Evolutionary conservation across 306 rosid genomes (phyloP).

Genomic region (Senna tora): DNA sequence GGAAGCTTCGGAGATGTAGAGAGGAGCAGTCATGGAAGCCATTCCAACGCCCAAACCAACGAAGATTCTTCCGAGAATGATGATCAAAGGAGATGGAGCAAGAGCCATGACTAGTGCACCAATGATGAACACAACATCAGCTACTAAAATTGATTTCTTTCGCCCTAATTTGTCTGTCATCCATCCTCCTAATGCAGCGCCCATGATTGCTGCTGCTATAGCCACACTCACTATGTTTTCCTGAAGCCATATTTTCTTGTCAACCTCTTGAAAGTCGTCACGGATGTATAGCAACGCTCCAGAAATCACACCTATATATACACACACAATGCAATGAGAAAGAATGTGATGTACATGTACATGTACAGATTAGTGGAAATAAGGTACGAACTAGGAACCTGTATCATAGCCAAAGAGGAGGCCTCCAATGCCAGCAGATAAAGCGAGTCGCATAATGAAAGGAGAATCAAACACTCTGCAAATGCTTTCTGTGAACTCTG

Average conservation of each 20-base stretch:
- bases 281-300: conserved; percentile 86
- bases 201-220: conserved; percentile 85
- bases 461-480: conserved; percentile 65
- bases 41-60: conserved; percentile 94
- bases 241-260: conserved; percentile 85
- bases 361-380: no score
- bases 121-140: conserved; percentile 60
- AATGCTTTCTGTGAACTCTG: conserved; percentile 69
- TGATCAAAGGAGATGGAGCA: conserved; percentile 71
- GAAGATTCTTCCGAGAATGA: conserved; percentile 68
- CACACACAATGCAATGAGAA: not conserved
- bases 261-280: conserved; percentile 64
- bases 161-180: conserved; percentile 79
- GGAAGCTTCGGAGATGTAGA: conserved; percentile 85
- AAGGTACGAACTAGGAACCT: conserved; percentile 28
- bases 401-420: conserved; percentile 93
- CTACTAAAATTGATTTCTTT: conserved; percentile 58
- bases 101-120: conserved; percentile 81
- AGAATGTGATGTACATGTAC: no score
- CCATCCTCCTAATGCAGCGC: conserved; percentile 93
- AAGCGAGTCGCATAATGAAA: conserved; percentile 77
- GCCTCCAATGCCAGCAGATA: conserved; percentile 86
- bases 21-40: conserved; percentile 91
- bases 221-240: conserved; percentile 92
- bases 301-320: conserved; percentile 96